A percentile compares a stretch with the other conserved stretches of the same genome.
phyloP scores from a whole-genome alignment of 169 alveolate genomes.

The Plasmodium yoelii region DNA sequence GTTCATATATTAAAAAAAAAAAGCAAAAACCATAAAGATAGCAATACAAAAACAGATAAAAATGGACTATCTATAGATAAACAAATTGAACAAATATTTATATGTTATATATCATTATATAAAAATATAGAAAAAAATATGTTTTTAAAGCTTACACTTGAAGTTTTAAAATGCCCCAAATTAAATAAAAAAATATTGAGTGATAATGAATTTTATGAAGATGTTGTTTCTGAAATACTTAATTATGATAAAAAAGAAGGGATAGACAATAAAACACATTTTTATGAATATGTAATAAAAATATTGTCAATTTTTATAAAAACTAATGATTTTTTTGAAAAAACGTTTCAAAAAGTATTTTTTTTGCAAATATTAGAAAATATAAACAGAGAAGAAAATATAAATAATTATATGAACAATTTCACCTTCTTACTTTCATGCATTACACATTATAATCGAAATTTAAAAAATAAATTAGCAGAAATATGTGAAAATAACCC shows the following conservation, averaged over 20 bases:
- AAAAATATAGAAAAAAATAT: constrained; percentile 31
- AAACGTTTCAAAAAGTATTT: constrained; percentile 37
- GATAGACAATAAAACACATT: constrained; percentile 15
- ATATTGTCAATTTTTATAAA: constrained; percentile 38
- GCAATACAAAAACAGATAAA: neutral
- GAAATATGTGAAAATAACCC: neutral
- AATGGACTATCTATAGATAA: neutral
- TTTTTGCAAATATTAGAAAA: constrained; percentile 34
- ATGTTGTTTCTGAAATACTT: constrained; percentile 38
- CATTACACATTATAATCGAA: constrained; percentile 62
- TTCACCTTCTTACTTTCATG: constrained; percentile 75
- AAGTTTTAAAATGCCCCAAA: constrained; percentile 26
- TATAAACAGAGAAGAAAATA: constrained; percentile 33
- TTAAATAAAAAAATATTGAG: constrained; percentile 19
- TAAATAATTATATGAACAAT: constrained; percentile 33
- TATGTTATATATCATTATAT: constrained; percentile 53
- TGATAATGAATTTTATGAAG: constrained; percentile 41
- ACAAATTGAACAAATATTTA: constrained; percentile 63
- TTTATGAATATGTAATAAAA: constrained; percentile 49
- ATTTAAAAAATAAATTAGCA: constrained; percentile 13
- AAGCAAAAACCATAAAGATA: neutral
- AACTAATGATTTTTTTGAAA: constrained; percentile 26
- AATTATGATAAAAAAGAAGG: constrained; percentile 20
- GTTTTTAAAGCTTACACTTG: constrained; percentile 56
- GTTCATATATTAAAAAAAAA: constrained; percentile 53